These are phyloP conservation scores for Neostapfia colusana DNA, from an alignment of 176 grass and related monocot species.

Conservation along the genomic window DNA sequence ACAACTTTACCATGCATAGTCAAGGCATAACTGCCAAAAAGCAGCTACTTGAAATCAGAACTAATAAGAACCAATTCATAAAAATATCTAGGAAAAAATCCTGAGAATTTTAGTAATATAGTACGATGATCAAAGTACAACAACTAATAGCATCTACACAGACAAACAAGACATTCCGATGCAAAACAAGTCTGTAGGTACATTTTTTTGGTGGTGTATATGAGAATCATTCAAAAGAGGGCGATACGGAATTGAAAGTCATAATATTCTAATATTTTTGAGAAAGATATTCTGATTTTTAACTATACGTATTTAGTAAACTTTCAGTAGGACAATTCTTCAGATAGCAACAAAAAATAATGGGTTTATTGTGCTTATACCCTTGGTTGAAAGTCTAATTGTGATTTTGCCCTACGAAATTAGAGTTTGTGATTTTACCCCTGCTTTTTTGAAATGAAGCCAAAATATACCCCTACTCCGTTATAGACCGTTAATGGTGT, in stretches of 20 bases:
- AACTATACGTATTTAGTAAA: not conserved
- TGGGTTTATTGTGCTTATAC: too few relatives aligned
- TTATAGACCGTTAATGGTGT: too few relatives aligned
- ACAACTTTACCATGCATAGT: not conserved
- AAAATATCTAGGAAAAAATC: not conserved
- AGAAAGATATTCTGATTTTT: not conserved
- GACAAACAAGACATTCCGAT: not conserved
- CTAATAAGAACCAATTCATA: not conserved
- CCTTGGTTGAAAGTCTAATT: too few relatives aligned
- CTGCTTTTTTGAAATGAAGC: too few relatives aligned
- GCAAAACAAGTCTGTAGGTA: too few relatives aligned
- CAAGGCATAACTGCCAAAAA: not conserved
- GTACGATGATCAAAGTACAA: not conserved
- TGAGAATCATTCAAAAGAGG: too few relatives aligned
- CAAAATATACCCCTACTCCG: too few relatives aligned
- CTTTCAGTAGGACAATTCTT: constrained; percentile 3
- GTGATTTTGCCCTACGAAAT: too few relatives aligned
- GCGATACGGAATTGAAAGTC: too few relatives aligned
- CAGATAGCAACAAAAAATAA: not conserved
- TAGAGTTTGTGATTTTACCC: too few relatives aligned
- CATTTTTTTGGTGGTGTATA: too few relatives aligned
- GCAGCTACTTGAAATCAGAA: constrained; percentile 2
- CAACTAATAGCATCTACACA: not conserved
- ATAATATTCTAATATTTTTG: too few relatives aligned
- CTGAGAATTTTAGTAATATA: not conserved